Percentiles rank a stretch among this genome's conserved stretches.
phyloP scores from a whole-genome alignment of 208 protist genomes.

The Leishmania aethiopica region DNA sequence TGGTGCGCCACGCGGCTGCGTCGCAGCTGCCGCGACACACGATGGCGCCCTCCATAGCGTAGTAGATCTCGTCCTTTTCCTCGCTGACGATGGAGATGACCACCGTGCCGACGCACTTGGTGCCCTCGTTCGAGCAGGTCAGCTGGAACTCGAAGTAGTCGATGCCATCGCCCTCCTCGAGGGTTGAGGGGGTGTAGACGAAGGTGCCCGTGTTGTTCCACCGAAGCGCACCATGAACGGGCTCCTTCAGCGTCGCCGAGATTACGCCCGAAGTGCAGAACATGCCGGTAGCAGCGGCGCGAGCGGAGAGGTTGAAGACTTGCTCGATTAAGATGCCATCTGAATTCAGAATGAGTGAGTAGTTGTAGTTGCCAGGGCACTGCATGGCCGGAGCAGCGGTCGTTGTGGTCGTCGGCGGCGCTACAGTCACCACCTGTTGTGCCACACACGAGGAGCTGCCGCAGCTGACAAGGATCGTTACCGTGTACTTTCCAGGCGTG shows the following conservation, averaged over 20 bases:
- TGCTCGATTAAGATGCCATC: conserved; percentile 37
- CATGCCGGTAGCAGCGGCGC: conserved; percentile 14
- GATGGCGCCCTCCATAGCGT: conserved; percentile 58
- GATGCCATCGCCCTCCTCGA: conserved; percentile 17
- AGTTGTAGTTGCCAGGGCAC: conserved; percentile 49
- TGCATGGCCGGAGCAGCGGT: conserved; percentile 5
- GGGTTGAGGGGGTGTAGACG: conserved; percentile 18
- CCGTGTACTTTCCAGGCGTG: conserved; percentile 46
- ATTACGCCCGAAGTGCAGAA: conserved; percentile 34
- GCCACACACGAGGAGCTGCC: conserved; percentile 35
- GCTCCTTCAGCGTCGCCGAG: conserved; percentile 16
- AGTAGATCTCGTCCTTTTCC: conserved; percentile 41
- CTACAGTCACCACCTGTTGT: conserved; percentile 38
- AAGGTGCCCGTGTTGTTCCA: conserved; percentile 41
- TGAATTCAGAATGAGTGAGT: conserved; percentile 38
- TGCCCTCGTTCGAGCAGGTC: conserved; percentile 35
- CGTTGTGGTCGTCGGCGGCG: conserved; percentile 23
- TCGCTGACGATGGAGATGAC: conserved; percentile 32
- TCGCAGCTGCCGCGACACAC: conserved; percentile 84
- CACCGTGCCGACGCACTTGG: conserved; percentile 39
- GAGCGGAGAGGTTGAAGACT: conserved; percentile 24
- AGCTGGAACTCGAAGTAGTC: conserved; percentile 73
- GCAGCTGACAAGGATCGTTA: conserved; percentile 48
- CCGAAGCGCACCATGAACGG: conserved; percentile 13
- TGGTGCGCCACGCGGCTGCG: conserved; percentile 53